These are phyloP conservation scores for Inga oerstediana DNA, from an alignment of 306 rosid species.

Conservation along the genomic window DNA sequence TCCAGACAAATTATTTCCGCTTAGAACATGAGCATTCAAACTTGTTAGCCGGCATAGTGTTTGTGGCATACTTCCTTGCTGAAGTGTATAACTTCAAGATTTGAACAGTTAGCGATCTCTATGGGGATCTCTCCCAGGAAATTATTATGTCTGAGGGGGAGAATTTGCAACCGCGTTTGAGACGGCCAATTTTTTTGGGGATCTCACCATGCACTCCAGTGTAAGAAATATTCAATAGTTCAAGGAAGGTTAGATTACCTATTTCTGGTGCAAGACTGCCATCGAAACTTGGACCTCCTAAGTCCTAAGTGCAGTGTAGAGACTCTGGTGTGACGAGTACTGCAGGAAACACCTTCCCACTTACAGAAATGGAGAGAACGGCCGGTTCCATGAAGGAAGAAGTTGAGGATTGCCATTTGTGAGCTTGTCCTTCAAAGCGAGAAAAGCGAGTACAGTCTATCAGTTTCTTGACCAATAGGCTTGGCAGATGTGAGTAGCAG, in stretches of 20 bases:
- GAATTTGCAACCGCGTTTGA: not conserved
- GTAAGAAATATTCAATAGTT: not conserved
- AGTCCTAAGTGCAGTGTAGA: slow-evolving; percentile 1
- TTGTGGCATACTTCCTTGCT: slow-evolving; percentile 31
- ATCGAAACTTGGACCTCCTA: slow-evolving; percentile 8
- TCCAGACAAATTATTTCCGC: not conserved
- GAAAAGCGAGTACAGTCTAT: slow-evolving; percentile 15
- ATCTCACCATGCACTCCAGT: not conserved
- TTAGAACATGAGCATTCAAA: not conserved
- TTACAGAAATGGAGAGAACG: not conserved
- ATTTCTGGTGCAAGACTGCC: slow-evolving; percentile 29
- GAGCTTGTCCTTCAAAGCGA: slow-evolving; percentile 30
- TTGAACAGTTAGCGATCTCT: not conserved
- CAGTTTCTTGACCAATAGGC: slow-evolving; percentile 22
- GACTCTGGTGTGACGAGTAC: not conserved
- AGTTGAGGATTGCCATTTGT: slow-evolving; percentile 17
- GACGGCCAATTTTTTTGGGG: not conserved
- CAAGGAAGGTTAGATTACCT: slow-evolving; percentile 34
- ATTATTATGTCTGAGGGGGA: not conserved
- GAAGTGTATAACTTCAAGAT: not conserved
- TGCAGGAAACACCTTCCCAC: not conserved
- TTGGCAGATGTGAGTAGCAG: not conserved
- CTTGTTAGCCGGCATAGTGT: slow-evolving; percentile 18
- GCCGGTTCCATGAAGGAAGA: not conserved
- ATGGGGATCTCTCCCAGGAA: not conserved